Percentiles rank a stretch among this genome's conserved stretches.
phyloP scores from a whole-genome alignment of 2,329 filamentous ascomycete genomes.

The Pseudopithomyces chartarum region DNA sequence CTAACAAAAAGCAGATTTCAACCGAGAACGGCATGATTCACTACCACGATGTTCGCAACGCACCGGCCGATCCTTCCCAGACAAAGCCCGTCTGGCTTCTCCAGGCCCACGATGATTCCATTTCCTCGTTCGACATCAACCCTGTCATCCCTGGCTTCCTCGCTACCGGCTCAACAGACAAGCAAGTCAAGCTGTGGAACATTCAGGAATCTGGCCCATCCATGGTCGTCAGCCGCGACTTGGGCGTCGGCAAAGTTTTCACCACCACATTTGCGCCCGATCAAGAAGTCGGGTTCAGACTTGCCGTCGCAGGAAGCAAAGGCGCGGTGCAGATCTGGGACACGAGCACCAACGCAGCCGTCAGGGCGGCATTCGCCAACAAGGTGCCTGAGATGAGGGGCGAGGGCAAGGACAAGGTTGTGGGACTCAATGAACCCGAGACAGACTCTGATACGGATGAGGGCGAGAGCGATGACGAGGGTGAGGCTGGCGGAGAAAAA shows the following conservation, averaged over 20 bases:
- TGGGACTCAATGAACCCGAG: slow-evolving; percentile 70
- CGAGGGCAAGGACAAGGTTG: slow-evolving; percentile 73
- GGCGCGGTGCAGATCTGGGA: slow-evolving; percentile 95
- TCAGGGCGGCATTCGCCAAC: slow-evolving; percentile 81
- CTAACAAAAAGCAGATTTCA: slow-evolving; percentile 55
- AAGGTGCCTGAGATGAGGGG: slow-evolving; percentile 66
- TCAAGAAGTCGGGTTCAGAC: slow-evolving; percentile 84
- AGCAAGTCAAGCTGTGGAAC: slow-evolving; percentile 97
- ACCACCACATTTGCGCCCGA: slow-evolving; percentile 90
- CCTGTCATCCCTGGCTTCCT: slow-evolving; percentile 87
- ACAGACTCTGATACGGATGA: slow-evolving; percentile 66
- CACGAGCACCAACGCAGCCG: slow-evolving; percentile 87
- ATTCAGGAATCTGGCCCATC: slow-evolving; percentile 78
- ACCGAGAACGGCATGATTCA: slow-evolving; percentile 92
- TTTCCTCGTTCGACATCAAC: slow-evolving; percentile 94
- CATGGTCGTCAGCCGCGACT: slow-evolving; percentile 88
- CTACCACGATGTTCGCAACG: slow-evolving; percentile 83
- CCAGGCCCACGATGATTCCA: slow-evolving; percentile 90
- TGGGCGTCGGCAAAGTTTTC: slow-evolving; percentile 95
- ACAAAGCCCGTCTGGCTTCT: slow-evolving; percentile 92
- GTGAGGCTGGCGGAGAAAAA: slow-evolving; percentile 34
- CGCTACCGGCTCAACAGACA: slow-evolving; percentile 91
- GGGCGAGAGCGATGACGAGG: slow-evolving; percentile 51
- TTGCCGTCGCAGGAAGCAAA: slow-evolving; percentile 94
- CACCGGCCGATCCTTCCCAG: slow-evolving; percentile 71